A percentile compares a stretch with the other conserved stretches of the same genome.
phyloP scores from a whole-genome alignment of 1,284 basidiomycete species.

The Boletus smithii region DNA sequence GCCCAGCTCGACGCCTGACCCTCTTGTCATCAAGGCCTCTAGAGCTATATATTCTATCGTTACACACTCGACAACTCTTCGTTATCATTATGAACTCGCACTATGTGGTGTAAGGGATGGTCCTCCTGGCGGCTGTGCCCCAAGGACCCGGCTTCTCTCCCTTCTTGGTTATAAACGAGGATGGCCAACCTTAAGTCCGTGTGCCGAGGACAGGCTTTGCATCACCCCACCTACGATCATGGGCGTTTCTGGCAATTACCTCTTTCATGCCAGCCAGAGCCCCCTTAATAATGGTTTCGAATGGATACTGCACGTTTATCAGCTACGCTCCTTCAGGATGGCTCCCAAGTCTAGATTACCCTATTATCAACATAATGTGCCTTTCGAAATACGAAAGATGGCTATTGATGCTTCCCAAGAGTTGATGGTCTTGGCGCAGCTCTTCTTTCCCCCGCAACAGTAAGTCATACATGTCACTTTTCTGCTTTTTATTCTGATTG shows the following conservation, averaged over 20 bases:
- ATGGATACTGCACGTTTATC: constrained; percentile 46
- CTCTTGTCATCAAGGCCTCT: constrained; percentile 41
- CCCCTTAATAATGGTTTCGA: constrained; percentile 35
- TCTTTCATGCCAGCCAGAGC: constrained; percentile 49
- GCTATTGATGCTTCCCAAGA: constrained; percentile 49
- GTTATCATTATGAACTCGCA: constrained; percentile 53
- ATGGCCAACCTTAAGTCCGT: constrained; percentile 52
- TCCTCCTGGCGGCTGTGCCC: constrained; percentile 37
- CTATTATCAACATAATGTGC: constrained; percentile 47
- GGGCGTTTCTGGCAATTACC: constrained; percentile 48
- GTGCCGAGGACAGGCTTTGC: constrained; percentile 45
- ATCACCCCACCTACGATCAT: constrained; percentile 43
- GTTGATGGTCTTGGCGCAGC: constrained; percentile 47
- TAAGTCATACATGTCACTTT: constrained; percentile 10
- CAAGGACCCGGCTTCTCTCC: constrained; percentile 45
- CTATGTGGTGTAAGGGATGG: constrained; percentile 55
- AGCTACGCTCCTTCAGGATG: constrained; percentile 52
- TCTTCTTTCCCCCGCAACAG: constrained; percentile 27
- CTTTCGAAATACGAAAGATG: constrained; percentile 46
- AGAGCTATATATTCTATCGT: constrained; percentile 42
- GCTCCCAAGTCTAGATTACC: constrained; percentile 44
- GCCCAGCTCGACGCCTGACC: constrained; percentile 2
- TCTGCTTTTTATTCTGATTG: not conserved
- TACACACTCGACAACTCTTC: constrained; percentile 46
- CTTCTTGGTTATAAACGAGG: constrained; percentile 48